phyloP scores from a whole-genome alignment of 176 grass and related monocot species.

The Thinopyrum elongatum region DNA sequence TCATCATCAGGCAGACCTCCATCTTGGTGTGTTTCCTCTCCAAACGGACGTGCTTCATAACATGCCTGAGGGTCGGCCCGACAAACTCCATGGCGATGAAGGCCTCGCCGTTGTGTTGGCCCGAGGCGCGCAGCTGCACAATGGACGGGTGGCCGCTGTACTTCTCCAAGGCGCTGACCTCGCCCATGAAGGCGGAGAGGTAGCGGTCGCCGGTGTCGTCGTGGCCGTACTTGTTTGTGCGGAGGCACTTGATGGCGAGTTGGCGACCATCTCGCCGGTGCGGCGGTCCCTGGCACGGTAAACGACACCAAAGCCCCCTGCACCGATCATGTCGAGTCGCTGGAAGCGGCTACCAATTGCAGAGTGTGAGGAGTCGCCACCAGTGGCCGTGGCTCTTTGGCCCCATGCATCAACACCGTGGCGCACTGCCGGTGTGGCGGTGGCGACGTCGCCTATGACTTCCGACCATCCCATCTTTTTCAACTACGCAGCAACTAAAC shows the following conservation, averaged over 20 bases:
- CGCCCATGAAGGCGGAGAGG: background rate
- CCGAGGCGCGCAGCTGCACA: background rate
- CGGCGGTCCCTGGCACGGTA: too few relatives aligned
- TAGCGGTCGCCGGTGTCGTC: background rate
- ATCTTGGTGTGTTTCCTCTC: background rate
- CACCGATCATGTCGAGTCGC: too few relatives aligned
- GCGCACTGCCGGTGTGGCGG: too few relatives aligned
- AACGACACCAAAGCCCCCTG: too few relatives aligned
- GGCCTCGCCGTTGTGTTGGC: background rate
- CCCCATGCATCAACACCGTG: too few relatives aligned
- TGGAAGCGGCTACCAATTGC: too few relatives aligned
- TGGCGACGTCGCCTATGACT: too few relatives aligned
- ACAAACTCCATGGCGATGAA: background rate
- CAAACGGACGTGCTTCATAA: background rate
- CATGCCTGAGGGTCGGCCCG: background rate
- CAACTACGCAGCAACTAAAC: background rate
- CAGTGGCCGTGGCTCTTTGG: too few relatives aligned
- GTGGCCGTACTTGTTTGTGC: background rate
- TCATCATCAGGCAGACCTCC: background rate
- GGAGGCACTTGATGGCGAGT: background rate
- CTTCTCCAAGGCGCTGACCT: background rate
- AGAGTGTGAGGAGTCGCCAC: background rate
- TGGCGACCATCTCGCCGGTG: too few relatives aligned
- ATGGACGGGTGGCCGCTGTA: background rate
- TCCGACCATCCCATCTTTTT: background rate